Evolutionary conservation across 495 filamentous ascomycete genomes (phyloP).

Genomic region (Hapsidospora chrysogenum): DNA sequence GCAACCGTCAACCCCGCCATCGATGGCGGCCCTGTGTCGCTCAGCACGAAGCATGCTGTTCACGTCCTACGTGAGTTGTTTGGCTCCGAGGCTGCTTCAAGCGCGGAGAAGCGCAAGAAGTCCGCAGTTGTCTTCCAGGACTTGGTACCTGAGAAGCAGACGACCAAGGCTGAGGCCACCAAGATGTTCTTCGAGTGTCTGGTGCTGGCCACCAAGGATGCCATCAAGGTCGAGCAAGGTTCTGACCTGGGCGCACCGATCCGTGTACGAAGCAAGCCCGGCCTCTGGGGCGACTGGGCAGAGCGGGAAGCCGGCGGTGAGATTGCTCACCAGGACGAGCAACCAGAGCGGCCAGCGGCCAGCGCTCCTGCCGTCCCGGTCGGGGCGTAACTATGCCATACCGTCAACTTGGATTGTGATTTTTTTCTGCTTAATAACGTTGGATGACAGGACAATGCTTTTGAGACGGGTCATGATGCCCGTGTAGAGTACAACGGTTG

Average conservation of each 20-base stretch:
- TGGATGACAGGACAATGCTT: no score
- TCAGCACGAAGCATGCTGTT: constrained; percentile 87
- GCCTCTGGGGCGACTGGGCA: constrained; percentile 90
- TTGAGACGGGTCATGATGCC: no score
- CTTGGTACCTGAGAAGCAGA: constrained; percentile 62
- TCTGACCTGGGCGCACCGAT: constrained; percentile 61
- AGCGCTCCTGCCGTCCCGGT: constrained; percentile 17
- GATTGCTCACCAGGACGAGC: constrained; percentile 22
- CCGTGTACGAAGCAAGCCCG: constrained; percentile 69
- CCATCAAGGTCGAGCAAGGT: constrained; percentile 91
- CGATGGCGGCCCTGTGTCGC: constrained; percentile 66
- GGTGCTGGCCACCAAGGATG: constrained; percentile 93
- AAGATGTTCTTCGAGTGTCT: constrained; percentile 99
- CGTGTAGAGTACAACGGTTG: no score
- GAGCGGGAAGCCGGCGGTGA: constrained; percentile 60
- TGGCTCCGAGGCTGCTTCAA: constrained; percentile 42
- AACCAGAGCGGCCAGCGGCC: no score
- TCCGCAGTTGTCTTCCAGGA: constrained; percentile 76
- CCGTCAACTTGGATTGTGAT: no score
- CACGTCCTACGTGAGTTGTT: constrained; percentile 85
- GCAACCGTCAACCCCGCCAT: constrained; percentile 51
- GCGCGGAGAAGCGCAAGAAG: constrained; percentile 53
- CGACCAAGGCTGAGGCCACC: constrained; percentile 74
- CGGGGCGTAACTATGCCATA: constrained; percentile 13
- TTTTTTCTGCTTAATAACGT: no score